Conservation (phyloP, 2,329 filamentous ascomycete genomes). For the Lachnellula willkommii region DNA sequence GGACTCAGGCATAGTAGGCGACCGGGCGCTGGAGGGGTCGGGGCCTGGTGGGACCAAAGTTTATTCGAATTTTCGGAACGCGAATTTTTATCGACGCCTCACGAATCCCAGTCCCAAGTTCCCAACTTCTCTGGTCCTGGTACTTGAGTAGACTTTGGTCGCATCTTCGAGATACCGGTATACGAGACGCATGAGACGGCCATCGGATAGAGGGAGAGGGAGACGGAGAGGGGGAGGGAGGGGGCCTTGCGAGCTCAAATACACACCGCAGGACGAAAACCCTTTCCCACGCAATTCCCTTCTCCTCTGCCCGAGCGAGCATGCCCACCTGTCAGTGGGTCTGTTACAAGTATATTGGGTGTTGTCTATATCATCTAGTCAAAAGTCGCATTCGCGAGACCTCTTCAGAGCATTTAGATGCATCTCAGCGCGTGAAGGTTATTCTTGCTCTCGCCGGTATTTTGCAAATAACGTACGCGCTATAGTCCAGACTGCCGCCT, state of each 20-base stretch:
- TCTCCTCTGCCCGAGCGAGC: not conserved
- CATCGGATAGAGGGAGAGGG: not conserved
- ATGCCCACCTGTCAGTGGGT: too few species aligned
- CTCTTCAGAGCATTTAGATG: not conserved
- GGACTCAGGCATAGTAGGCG: not conserved
- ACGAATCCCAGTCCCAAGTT: not conserved
- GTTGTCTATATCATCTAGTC: not conserved
- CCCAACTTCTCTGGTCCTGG: not conserved
- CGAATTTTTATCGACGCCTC: not conserved
- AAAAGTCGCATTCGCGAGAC: not conserved
- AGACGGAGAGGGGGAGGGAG: not conserved
- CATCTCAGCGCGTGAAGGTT: not conserved
- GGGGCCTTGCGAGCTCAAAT: not conserved
- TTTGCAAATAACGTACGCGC: not conserved
- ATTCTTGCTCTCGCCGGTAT: not conserved
- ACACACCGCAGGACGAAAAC: not conserved
- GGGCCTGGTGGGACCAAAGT: not conserved
- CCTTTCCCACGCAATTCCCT: not conserved
- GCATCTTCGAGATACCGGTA: not conserved
- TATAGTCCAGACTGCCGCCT: not conserved
- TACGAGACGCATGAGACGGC: not conserved
- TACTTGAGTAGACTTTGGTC: not conserved
- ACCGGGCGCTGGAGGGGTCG: not conserved
- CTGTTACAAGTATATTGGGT: too few species aligned
- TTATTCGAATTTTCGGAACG: not conserved